Evolutionary conservation across 2,329 filamentous ascomycete genomes (phyloP), one percentile per base, ranked within the genome.

Genomic region (Colletotrichum liaoningense): DNA sequence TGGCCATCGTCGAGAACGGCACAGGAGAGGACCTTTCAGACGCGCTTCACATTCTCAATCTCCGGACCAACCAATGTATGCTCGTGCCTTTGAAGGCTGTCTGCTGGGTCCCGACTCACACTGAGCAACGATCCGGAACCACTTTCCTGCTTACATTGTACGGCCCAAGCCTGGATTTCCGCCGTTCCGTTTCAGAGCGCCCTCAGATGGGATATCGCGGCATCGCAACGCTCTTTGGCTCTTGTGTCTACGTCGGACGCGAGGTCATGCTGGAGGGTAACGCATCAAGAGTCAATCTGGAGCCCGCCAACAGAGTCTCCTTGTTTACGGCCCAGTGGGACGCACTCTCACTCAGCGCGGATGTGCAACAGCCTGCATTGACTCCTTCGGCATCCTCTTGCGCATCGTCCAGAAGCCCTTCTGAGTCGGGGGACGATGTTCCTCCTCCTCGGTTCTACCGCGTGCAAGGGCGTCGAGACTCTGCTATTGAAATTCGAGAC

Each of bases 51-150:
- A 74, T 75, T 14, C 57, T 71, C 54, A 75, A 75, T 60, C 69
- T 67, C 26, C 58, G 69, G 52, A 75, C 33, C 63, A 60, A 60
- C 30, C 69, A 69, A 22, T 69, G 30, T 58, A 75, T 75, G 58
- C 55, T 73, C 26, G 58, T 75, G 4, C 59, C 58, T 26, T 46
- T 70, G 19, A 59, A 60, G 35, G 63, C 69, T 22, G 69, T 75
- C 9, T 75, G 73, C 59, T 75, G 74, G 74, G 35, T 75, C 46
- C 73, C 74, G 24, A 69, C 73, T n/a, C 66, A 75, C 59, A 67
- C 49, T n/a, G 72, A 74, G 59, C 68, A 74, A 59, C 68, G 72
- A 54, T 67, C 72, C 16, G 72, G 72, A 22, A 64, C 68, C 24
- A 74, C 69, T 11, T 74, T 72, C 46, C 33, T 74, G 24, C 63